Evolutionary conservation across 371 early-diverging fungal genomes (phyloP), one percentile per base, ranked within the genome.

Genomic region (Vairimorpha ceranae): DNA sequence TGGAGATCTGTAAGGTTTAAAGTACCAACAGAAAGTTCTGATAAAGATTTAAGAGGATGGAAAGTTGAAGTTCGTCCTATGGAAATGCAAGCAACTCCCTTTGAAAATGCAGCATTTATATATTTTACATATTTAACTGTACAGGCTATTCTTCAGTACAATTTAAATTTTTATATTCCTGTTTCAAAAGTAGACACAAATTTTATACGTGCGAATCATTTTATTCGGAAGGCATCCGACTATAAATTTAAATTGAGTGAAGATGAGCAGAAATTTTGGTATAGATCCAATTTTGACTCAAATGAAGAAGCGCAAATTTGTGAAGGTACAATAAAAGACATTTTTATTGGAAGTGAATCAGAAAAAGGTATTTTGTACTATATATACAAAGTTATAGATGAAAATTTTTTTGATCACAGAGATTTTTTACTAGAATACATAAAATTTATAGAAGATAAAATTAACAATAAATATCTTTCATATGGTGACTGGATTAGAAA

Each of bases 1-100:
- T 97, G 98, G 98, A 93, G 96, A 85, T 92, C 93, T 12, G 90
- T 95, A 87, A 88, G 98, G 14, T 94, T 97, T 86, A 97, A 97
- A 85, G 92, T 93, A 27, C 97, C 96, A 19, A 60, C 56, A 23
- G 59, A 51, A 30, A 43, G 30, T 56, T 90, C 91, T 4, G 86
- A 88, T 59, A 87, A 88, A 38, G 86, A 88, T 6, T 61, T 81
- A 38, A 91, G 92, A 70, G 95, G 95, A 0, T 97, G 98, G 98
- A 88, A 95, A 56, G 93, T 97, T 35, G 98, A 97, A 83, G 93
- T 95, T 83, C 87, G 98, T 35, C 88, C 92, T 63, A 93, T 95
- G 91, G 98, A 97, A 81, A 88, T 93, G 56, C 98, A 97, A 82
- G 80, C 93, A 25, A 94, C 94, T 0, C 94, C 94, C 74, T 93